Percentiles rank a stretch among this genome's conserved stretches.
Evolutionary conservation across 176 grass and related monocot species (phyloP).

Genomic region (Ensete glaucum): DNA sequence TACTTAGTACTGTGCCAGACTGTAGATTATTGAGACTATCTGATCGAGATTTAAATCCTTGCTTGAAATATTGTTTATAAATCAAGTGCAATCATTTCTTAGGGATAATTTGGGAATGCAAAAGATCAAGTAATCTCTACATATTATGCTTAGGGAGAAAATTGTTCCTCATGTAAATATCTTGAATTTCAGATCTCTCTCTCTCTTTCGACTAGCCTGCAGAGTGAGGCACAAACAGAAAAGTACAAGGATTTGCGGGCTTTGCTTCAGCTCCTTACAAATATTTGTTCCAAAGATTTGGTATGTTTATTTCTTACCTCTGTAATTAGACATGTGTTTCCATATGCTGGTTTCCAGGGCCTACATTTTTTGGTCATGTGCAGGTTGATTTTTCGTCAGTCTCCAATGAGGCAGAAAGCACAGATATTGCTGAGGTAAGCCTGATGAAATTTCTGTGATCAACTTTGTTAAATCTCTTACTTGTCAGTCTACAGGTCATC

Average conservation of each 20-base stretch:
- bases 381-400: slow-evolving; percentile 89
- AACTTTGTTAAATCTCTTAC: slow-evolving; percentile 1
- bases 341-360: slow-evolving; percentile 9
- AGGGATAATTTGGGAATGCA: neutral
- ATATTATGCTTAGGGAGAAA: neutral
- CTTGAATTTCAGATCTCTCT: slow-evolving; percentile 62
- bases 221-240: slow-evolving; percentile 77
- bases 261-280: slow-evolving; percentile 90
- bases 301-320: slow-evolving; percentile 23
- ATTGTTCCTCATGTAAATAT: slow-evolving; percentile 17
- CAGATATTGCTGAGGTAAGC: slow-evolving; percentile 92
- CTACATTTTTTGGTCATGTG: slow-evolving; percentile 17
- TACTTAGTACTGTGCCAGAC: too few relatives aligned
- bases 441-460: slow-evolving; percentile 8
- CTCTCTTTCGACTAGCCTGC: slow-evolving; percentile 70
- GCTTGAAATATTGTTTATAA: too few relatives aligned
- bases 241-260: slow-evolving; percentile 97
- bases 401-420: slow-evolving; percentile 36
- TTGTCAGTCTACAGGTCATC: slow-evolving; percentile 58
- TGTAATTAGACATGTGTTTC: neutral
- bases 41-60: too few relatives aligned
- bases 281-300: slow-evolving; percentile 98
- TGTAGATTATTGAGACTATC: too few relatives aligned
- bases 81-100: neutral
- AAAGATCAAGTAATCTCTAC: neutral